Conservation (phyloP, 129 eudicot species). For the Flaveria robusta region DNA sequence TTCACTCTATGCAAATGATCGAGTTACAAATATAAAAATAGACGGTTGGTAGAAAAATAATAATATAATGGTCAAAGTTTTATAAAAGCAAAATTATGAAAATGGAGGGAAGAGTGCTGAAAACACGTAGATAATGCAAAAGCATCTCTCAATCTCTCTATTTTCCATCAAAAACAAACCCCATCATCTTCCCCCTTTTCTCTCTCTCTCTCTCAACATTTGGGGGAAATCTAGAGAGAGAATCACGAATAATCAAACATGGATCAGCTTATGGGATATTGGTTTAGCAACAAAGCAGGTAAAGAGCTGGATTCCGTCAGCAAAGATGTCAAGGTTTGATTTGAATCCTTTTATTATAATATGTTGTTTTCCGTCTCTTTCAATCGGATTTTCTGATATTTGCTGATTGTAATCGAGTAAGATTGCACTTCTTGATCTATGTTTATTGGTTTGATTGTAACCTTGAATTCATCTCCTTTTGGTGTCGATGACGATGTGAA, state of each 20-base stretch:
- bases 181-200: background rate
- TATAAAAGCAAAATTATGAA: background rate
- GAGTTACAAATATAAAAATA: too few species aligned
- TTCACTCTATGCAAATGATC: too few species aligned
- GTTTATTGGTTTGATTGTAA: too few species aligned
- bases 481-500: too few species aligned
- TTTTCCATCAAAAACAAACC: constrained; percentile 3
- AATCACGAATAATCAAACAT: background rate
- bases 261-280: constrained; percentile 16
- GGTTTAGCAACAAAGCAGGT: constrained; percentile 26
- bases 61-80: too few species aligned
- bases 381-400: background rate
- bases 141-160: background rate
- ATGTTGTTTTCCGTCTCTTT: too few species aligned
- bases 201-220: background rate
- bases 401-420: background rate
- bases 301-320: constrained; percentile 1
- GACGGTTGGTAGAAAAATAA: too few species aligned
- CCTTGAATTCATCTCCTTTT: background rate
- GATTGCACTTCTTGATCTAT: too few species aligned
- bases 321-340: constrained; percentile 16
- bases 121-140: constrained; percentile 7
- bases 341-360: too few species aligned
- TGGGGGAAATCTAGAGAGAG: constrained; percentile 17
- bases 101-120: constrained; percentile 10